Evolutionary conservation across 2,329 filamentous ascomycete species (phyloP).

Genomic region (Metarhizium rileyi): DNA sequence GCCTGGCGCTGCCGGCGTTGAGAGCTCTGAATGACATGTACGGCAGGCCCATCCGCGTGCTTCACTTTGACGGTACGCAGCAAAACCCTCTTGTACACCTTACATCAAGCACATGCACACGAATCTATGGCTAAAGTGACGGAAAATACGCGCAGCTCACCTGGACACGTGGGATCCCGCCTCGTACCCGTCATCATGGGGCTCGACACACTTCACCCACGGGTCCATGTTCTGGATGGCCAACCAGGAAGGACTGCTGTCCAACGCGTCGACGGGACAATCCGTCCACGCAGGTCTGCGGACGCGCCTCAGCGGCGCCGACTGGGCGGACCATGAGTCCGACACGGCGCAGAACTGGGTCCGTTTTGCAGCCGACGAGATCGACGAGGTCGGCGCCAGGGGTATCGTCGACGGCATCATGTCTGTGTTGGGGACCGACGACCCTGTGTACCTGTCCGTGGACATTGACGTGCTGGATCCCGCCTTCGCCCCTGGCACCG

Average conservation of each 20-base stretch:
- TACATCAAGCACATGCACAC: neutral
- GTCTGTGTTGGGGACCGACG: constrained; percentile 60
- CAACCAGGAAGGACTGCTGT: constrained; percentile 67
- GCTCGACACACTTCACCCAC: constrained; percentile 61
- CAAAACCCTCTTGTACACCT: neutral
- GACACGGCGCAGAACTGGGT: constrained; percentile 70
- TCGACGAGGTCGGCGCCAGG: constrained; percentile 67
- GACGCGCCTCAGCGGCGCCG: constrained; percentile 59
- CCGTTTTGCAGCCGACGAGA: constrained; percentile 71
- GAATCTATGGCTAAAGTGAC: no score
- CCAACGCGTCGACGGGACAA: constrained; percentile 57
- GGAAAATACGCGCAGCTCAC: constrained; percentile 35
- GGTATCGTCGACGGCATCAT: constrained; percentile 66
- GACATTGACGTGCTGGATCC: constrained; percentile 87
- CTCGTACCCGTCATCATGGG: constrained; percentile 72
- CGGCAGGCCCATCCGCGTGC: constrained; percentile 52
- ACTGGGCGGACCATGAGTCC: constrained; percentile 59
- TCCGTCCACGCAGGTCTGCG: constrained; percentile 77
- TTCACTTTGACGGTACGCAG: constrained; percentile 56
- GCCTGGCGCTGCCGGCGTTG: constrained; percentile 58
- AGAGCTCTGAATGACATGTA: constrained; percentile 55
- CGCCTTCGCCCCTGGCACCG: constrained; percentile 57
- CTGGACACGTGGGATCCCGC: constrained; percentile 79
- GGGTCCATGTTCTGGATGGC: constrained; percentile 91
- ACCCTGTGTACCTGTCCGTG: constrained; percentile 67